Conservation (phyloP, 2,329 filamentous ascomycete species). For the Cadophora malorum region DNA sequence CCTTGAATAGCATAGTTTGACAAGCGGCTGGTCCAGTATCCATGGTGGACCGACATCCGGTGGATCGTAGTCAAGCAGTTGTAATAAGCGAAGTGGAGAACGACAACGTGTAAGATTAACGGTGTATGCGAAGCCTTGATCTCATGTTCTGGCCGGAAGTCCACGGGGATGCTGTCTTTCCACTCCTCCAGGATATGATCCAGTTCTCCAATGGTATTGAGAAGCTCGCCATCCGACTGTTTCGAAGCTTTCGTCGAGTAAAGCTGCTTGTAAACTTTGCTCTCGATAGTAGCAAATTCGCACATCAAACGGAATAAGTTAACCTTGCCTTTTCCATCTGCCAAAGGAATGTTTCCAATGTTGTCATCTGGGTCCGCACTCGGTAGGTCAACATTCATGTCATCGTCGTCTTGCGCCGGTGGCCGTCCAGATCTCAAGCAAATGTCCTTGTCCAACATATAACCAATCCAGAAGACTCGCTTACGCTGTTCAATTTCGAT, state of each 20-base stretch:
- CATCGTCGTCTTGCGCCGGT: conserved; percentile 76
- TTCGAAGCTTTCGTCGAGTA: conserved; percentile 94
- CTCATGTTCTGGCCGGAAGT: conserved; percentile 96
- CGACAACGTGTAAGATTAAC: conserved; percentile 91
- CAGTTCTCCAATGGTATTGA: conserved; percentile 95
- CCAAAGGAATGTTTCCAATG: conserved; percentile 90
- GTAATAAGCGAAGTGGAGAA: conserved; percentile 96
- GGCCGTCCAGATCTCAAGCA: conserved; percentile 75
- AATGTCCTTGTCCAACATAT: conserved; percentile 76
- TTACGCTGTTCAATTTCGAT: conserved; percentile 93
- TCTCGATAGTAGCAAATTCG: conserved; percentile 89
- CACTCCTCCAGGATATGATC: conserved; percentile 90
- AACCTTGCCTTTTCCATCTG: conserved; percentile 88
- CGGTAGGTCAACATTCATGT: conserved; percentile 96
- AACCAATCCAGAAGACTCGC: conserved; percentile 79
- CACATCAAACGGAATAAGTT: conserved; percentile 95
- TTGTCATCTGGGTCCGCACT: conserved; percentile 90
- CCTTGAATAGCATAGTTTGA: conserved; percentile 96
- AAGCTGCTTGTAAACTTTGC: conserved; percentile 88
- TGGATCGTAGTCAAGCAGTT: conserved; percentile 98
- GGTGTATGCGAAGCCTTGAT: conserved; percentile 93
- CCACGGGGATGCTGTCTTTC: conserved; percentile 94
- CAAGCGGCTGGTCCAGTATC: conserved; percentile 95
- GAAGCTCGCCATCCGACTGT: conserved; percentile 87
- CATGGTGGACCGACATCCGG: conserved; percentile 97